Conservation (phyloP, 306 rosid species). For the Dicorynia guianensis region DNA sequence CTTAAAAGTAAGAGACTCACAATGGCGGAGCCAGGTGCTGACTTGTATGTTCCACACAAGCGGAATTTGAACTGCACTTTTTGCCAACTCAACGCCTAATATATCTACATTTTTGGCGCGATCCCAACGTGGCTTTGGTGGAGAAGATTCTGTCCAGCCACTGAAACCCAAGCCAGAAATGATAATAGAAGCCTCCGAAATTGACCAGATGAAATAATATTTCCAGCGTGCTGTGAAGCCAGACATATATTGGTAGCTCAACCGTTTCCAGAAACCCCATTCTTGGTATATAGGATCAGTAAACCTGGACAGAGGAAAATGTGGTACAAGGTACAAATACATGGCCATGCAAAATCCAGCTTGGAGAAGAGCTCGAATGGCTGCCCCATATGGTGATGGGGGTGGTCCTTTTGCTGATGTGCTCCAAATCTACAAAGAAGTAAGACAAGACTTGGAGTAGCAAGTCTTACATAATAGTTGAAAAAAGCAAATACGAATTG, state of each 20-base stretch:
- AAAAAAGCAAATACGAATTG: neutral
- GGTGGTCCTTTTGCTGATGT: conserved; percentile 56
- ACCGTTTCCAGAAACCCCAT: conserved; percentile 82
- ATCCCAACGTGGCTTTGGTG: conserved; percentile 92
- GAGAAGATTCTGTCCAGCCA: conserved; percentile 93
- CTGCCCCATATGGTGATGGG: conserved; percentile 85
- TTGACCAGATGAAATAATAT: conserved; percentile 98
- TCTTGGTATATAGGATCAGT: conserved; percentile 76
- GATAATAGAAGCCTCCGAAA: conserved; percentile 90
- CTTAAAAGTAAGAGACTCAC: conserved; percentile 62
- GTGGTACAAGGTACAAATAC: conserved; percentile 81
- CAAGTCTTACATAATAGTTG: neutral
- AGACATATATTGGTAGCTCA: conserved; percentile 90
- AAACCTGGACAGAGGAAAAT: conserved; percentile 79
- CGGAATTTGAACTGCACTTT: conserved; percentile 89
- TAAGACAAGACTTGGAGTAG: conserved; percentile 10
- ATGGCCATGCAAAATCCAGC: conserved; percentile 89
- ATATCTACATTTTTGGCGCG: conserved; percentile 90
- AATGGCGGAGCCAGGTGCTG: conserved; percentile 99
- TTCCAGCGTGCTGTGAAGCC: conserved; percentile 98
- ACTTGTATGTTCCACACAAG: conserved; percentile 97
- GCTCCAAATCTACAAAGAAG: conserved; percentile 75
- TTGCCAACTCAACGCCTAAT: conserved; percentile 87
- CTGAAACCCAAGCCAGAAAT: conserved; percentile 91
- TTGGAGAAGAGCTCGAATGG: conserved; percentile 78